phyloP scores from a whole-genome alignment of 768 basidiomycete genomes.

The Baorangia bicolor region DNA sequence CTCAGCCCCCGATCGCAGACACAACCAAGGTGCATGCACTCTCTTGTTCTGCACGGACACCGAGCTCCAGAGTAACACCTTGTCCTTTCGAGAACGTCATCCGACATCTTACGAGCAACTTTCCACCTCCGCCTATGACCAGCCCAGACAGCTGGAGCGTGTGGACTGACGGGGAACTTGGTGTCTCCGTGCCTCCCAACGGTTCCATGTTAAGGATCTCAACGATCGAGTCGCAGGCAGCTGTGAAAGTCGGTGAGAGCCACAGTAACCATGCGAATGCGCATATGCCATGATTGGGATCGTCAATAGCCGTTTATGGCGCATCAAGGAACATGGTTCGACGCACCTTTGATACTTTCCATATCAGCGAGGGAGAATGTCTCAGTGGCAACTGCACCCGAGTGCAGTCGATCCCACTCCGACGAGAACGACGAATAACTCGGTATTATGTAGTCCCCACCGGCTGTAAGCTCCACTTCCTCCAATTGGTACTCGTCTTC shows the following conservation, averaged over 20 bases:
- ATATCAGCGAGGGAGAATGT: slow-evolving; percentile 91
- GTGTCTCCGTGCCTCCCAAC: slow-evolving; percentile 84
- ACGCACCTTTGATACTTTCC: slow-evolving; percentile 90
- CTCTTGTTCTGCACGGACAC: slow-evolving; percentile 89
- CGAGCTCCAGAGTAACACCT: slow-evolving; percentile 91
- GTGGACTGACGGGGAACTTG: slow-evolving; percentile 83
- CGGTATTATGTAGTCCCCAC: slow-evolving; percentile 94
- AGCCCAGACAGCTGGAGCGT: slow-evolving; percentile 92
- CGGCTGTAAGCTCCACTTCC: slow-evolving; percentile 90
- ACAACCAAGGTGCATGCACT: slow-evolving; percentile 85
- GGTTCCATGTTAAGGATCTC: slow-evolving; percentile 98
- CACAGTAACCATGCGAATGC: slow-evolving; percentile 11
- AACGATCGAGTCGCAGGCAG: slow-evolving; percentile 93
- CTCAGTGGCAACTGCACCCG: slow-evolving; percentile 79
- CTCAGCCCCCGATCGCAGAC: slow-evolving; percentile 77
- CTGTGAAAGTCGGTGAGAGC: slow-evolving; percentile 40
- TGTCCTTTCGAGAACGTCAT: slow-evolving; percentile 92
- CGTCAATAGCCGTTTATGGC: slow-evolving; percentile 14
- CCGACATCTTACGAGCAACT: slow-evolving; percentile 88
- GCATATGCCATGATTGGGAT: slow-evolving; percentile 15
- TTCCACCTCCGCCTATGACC: slow-evolving; percentile 91
- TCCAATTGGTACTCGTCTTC: slow-evolving; percentile 98
- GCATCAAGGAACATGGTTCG: slow-evolving; percentile 6
- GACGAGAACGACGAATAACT: slow-evolving; percentile 87
- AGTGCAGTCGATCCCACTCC: slow-evolving; percentile 92